phyloP scores from a whole-genome alignment of 176 grass and related monocot genomes.

The Oryza rufipogon region DNA sequence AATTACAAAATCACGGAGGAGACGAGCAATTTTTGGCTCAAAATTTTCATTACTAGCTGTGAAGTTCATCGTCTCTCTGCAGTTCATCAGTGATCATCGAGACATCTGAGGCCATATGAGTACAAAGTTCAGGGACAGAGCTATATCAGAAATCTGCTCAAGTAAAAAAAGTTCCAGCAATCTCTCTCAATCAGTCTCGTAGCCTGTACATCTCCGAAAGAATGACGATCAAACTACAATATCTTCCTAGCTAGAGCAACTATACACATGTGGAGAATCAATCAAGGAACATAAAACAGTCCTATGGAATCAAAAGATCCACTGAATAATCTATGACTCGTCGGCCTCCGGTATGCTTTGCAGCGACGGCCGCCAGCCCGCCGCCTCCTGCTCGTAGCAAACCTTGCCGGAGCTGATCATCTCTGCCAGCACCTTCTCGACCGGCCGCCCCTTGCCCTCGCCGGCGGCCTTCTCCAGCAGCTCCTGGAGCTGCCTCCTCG shows the following conservation, averaged over 20 bases:
- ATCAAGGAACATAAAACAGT: neutral
- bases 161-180: neutral
- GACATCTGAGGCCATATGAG: neutral
- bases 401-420: conserved; percentile 36
- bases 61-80: neutral
- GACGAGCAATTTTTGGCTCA: neutral
- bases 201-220: conserved; percentile 41
- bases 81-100: neutral
- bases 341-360: conserved; percentile 54
- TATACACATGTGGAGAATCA: neutral
- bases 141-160: neutral
- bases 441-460: conserved; percentile 26
- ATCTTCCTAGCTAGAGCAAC: conserved; percentile 35
- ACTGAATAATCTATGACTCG: neutral
- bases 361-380: conserved; percentile 54
- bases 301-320: neutral
- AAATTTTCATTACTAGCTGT: neutral
- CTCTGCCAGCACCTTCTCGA: conserved; percentile 50
- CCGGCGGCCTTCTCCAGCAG: conserved; percentile 42
- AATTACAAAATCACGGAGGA: neutral
- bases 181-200: neutral
- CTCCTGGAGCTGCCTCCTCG: conserved; percentile 61
- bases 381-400: conserved; percentile 27
- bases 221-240: conserved; percentile 25
- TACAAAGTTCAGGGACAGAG: neutral